Evolutionary conservation across 306 rosid species (phyloP).

Genomic region (Phaseolus lunatus): DNA sequence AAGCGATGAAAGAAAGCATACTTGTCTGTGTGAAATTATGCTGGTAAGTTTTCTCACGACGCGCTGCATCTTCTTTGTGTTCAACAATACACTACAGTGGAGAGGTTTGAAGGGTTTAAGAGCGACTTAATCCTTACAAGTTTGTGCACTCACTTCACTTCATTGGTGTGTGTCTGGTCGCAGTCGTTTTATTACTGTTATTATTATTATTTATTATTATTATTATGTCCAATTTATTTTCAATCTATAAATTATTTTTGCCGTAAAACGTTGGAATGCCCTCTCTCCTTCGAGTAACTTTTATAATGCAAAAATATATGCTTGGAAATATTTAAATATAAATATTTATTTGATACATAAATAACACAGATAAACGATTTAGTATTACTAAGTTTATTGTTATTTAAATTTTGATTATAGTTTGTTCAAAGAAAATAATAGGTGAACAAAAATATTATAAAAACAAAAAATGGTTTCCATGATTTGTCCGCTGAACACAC

Average conservation of each 20-base stretch:
- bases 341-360: not conserved
- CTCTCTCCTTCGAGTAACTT: not conserved
- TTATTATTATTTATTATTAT: too few relatives aligned
- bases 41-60: conserved; percentile 56
- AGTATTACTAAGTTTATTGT: not conserved
- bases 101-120: conserved; percentile 50
- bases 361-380: not conserved
- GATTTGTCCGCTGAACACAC: not conserved
- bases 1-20: conserved; percentile 38
- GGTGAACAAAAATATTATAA: too few relatives aligned
- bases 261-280: not conserved
- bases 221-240: too few relatives aligned
- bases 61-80: conserved; percentile 55
- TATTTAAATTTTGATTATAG: not conserved
- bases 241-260: not conserved
- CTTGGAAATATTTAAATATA: not conserved
- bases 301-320: not conserved
- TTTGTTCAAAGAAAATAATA: not conserved
- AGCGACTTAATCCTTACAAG: not conserved
- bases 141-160: not conserved
- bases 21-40: conserved; percentile 55
- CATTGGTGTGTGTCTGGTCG: not conserved
- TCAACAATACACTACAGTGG: not conserved
- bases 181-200: too few relatives aligned
- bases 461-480: too few relatives aligned